phyloP scores from a whole-genome alignment of 768 basidiomycete species.

The Psilocybe cyanescens region DNA sequence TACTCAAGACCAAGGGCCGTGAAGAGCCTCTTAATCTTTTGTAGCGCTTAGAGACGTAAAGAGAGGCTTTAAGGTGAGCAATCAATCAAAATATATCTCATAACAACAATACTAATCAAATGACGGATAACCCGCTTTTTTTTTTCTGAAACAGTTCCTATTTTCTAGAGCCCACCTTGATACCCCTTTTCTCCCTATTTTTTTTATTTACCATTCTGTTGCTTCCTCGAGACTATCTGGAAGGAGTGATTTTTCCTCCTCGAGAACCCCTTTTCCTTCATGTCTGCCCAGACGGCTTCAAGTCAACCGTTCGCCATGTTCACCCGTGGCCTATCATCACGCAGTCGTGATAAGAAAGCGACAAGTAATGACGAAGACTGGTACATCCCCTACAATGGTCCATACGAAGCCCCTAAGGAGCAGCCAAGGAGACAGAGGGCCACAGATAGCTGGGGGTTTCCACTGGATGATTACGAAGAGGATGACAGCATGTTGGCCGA shows the following conservation, averaged over 20 bases:
- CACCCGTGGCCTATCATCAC: slow-evolving; percentile 16
- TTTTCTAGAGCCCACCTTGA: not conserved
- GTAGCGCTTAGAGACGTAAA: not conserved
- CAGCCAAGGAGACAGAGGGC: slow-evolving; percentile 29
- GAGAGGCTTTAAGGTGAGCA: not conserved
- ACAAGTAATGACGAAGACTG: slow-evolving; percentile 47
- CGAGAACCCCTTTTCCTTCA: not conserved
- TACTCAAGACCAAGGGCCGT: not conserved
- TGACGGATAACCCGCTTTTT: not conserved
- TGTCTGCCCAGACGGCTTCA: slow-evolving; percentile 7
- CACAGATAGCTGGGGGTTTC: slow-evolving; percentile 49
- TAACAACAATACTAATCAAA: not conserved
- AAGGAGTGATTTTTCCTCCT: not conserved
- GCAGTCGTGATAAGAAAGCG: slow-evolving; percentile 16
- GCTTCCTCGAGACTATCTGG: not conserved
- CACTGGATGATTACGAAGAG: slow-evolving; percentile 34
- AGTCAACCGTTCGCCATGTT: slow-evolving; percentile 10
- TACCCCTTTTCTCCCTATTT: slow-evolving; percentile 5
- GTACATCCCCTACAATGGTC: slow-evolving; percentile 70
- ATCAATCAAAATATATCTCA: not conserved
- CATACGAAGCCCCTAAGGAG: slow-evolving; percentile 50
- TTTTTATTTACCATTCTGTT: not conserved
- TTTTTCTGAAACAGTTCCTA: slow-evolving; percentile 8
- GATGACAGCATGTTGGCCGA: slow-evolving; percentile 32
- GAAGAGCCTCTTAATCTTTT: not conserved